phyloP scores from a whole-genome alignment of 495 filamentous ascomycete species.

The Barbatosphaeria neglecta region DNA sequence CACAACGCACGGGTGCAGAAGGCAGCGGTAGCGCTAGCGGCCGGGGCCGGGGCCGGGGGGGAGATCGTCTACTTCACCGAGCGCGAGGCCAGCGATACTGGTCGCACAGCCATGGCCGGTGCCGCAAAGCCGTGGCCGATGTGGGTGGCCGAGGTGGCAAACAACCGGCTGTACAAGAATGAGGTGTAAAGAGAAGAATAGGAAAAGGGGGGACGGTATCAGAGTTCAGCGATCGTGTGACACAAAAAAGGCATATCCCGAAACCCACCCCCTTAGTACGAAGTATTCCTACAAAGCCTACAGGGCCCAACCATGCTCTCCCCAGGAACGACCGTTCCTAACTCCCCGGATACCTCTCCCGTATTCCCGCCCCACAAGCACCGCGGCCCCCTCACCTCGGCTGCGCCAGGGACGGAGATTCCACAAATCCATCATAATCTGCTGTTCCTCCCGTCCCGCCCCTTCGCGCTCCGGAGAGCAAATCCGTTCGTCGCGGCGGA shows the following conservation, averaged over 20 bases:
- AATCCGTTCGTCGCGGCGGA: background rate
- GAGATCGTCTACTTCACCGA: constrained; percentile 2
- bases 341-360: background rate
- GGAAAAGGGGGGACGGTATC: background rate
- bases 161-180: constrained; percentile 13
- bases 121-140: constrained; percentile 21
- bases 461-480: background rate
- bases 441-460: background rate
- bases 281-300: too few relatives aligned
- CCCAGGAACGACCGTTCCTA: too few relatives aligned
- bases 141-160: constrained; percentile 25
- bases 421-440: background rate
- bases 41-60: background rate
- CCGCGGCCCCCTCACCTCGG: background rate
- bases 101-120: constrained; percentile 10
- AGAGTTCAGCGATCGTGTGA: too few relatives aligned
- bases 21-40: constrained; percentile 8
- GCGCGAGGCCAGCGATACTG: constrained; percentile 2
- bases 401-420: background rate
- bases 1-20: constrained; percentile 28
- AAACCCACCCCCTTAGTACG: too few relatives aligned
- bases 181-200: background rate
- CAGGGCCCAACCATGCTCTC: too few relatives aligned
- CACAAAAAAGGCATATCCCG: too few relatives aligned
- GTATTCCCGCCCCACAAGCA: background rate